Base-by-base conservation (phyloP, 306 rosid species). In the Casuarina cunninghamiana region DNA sequence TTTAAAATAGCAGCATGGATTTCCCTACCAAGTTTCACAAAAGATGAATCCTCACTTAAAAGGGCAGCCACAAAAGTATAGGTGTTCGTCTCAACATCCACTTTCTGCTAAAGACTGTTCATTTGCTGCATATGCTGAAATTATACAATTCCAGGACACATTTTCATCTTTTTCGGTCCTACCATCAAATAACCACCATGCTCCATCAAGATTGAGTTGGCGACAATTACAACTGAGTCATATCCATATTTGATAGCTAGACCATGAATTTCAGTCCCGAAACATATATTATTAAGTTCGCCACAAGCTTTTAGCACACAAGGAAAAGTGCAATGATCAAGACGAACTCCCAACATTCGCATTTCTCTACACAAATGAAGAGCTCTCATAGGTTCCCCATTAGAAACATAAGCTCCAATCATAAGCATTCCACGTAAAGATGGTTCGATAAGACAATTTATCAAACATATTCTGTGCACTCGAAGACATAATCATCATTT, bases 381-480 rank as follows among this genome's bases (percentile, higher is more conserved):
- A 6, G 91, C 93, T 72, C 73, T 77, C 2, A 73, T 11, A 55
- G 87, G 84, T 54, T 86, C 84, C 65, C 88, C 88, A 68, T 78
- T 81, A 17, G 91, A 81, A 48, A 83, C 88, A 45, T 46, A 88
- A n/a, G 97, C 93, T 10, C 90, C 91, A 71, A 90, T 71, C 88
- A 91, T 86, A 26, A 9, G 91, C 94, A 75, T 91, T 91, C 93
- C 94, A 91, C 11, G 94, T 85, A 72, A 87, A 91, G 83, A 88
- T 77, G 0, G 93, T 90, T 81, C 90, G 86, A 0, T 78, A 71
- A 50, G 46, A 50, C 93, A 91, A 87, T 87, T 26, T 54, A 75
- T 79, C 94, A 57, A 91, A 91, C 89, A 88, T 43, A 71, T 83
- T 87, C 74, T 79, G 51, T 41, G 97, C 94, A 3, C 78, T 49